Conservation (phyloP, 2,329 filamentous ascomycete species). For the Gremmenia infestans region DNA sequence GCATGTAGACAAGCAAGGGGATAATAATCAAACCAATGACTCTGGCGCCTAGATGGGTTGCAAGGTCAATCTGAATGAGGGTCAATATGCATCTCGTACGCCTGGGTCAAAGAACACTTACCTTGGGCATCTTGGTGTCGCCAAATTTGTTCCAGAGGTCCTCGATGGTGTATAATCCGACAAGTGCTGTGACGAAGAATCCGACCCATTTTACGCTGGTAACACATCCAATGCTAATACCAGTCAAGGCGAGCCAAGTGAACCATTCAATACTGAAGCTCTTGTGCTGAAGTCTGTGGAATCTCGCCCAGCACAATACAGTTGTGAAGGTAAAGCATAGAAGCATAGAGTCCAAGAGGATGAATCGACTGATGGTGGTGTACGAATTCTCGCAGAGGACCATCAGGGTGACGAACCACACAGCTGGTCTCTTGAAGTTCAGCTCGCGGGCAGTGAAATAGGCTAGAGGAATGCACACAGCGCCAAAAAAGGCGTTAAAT, state of each 20-base stretch:
- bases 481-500: slow-evolving; percentile 94
- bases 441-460: slow-evolving; percentile 94
- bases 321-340: slow-evolving; percentile 98
- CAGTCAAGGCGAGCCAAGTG: slow-evolving; percentile 88
- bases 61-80: slow-evolving; percentile 51
- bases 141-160: slow-evolving; percentile 99
- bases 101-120: slow-evolving; percentile 36
- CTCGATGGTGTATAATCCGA: slow-evolving; percentile 92
- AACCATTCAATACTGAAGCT: slow-evolving; percentile 93
- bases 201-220: slow-evolving; percentile 99
- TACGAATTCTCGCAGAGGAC: slow-evolving; percentile 99
- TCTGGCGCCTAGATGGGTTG: slow-evolving; percentile 72
- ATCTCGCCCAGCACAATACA: slow-evolving; percentile 94
- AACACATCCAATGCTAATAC: slow-evolving; percentile 93
- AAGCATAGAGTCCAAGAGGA: slow-evolving; percentile 97
- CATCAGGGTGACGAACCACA: slow-evolving; percentile 95
- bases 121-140: slow-evolving; percentile 82
- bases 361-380: slow-evolving; percentile 97
- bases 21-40: slow-evolving; percentile 84
- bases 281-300: slow-evolving; percentile 80
- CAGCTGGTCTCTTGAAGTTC: slow-evolving; percentile 76
- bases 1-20: slow-evolving; percentile 86
- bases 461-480: slow-evolving; percentile 84
- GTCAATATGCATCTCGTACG: slow-evolving; percentile 14
- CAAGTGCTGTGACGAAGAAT: slow-evolving; percentile 89